Base-by-base conservation (phyloP, 1,139 yeast species). In the Blastobotrys ciferrii region DNA sequence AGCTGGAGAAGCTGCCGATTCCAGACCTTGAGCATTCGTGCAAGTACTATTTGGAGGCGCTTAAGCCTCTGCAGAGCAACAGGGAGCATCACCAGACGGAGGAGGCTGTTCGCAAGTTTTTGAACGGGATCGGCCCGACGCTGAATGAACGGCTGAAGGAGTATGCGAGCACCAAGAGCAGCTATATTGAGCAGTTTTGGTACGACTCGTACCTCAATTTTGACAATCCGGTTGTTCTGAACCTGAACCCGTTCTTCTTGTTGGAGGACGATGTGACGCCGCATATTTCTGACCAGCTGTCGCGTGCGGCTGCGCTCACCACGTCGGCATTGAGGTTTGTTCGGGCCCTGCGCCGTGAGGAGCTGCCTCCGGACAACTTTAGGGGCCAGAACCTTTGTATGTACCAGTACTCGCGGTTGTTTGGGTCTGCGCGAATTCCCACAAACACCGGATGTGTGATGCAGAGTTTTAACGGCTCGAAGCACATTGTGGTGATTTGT, bases 181-280 rank as follows among this genome's bases (percentile, higher is more conserved):
- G 94, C 7, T 88, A 84, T 66, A 88, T 88, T 54, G 96, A 88
- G 67, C 95, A 88, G 65, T 88, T 88, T 65, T 88, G 96, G 96
- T 87, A 82, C 65, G 96, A 88, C 63, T 81, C 95, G 2, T 88
- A 88, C 66, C 74, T 88, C 55, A 83, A 82, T 65, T 86, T 86
- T 64, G 96, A 88, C 67, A 84, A 88, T 20, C 95, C 72, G 1
- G 95, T 88, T 44, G 96, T 88, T 25, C 74, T 88, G 53, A 88
- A 88, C 66, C 76, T 88, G 58, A 88, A 88, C 61, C 96, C 96
- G 0, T 88, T 87, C 63, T 87, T 88, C 65, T 76, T 87, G 54
- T 75, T 88, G 53, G 95, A 88, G 66, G 96, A 88, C 63, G 96
- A 88, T 60, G 95, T 96, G 0, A 87, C 92, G 49, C 88, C 91